Base-by-base conservation (phyloP, 1,284 basidiomycete species). In the Boletus smithii region DNA sequence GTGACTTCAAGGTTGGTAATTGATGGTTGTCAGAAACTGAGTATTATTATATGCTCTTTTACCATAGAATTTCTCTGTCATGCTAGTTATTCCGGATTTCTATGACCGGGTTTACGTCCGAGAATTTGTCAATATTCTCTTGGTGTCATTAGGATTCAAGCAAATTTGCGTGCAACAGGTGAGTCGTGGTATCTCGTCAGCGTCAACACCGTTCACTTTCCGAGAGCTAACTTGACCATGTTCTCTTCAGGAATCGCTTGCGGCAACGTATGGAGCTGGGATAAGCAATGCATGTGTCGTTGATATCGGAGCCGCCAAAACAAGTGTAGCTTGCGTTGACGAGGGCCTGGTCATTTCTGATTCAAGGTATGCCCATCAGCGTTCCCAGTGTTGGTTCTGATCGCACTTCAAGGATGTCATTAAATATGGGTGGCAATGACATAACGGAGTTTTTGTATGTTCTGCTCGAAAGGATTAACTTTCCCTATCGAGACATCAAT, bases 251-350 rank as follows among this genome's bases (percentile, higher is more conserved):
- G 94, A 97, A 75, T 88, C 91, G 1, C 75, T 97, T 24, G 91
- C 91, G 41, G 92, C 97, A 5, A 91, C 93, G 2, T 98, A 97
- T 65, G 93, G 95, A 16, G 93, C 95, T 3, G 97, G 97, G 10
- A 85, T 98, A 48, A 92, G 91, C 0, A 88, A 84, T 54, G 95
- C 94, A 10, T 98, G 95, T 62, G 91, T 99, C 3, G 90, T 99
- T 29, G 93, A 99, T 63, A 84, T 99, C 46, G 97, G 97, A 9
- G 88, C 95, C 6, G 79, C 78, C 20, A 82, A 79, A 53, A 94
- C 90, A 3, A 91, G 82, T 54, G 83, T 99, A 43, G 85, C 94
- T 0, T 98, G 95, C 61, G 89, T 99, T 7, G 97, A 99, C 55
- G 97, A 99, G 61, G 97, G 97, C 1, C 67, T 95, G 42, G 81